Base-by-base conservation (phyloP, 306 rosid genomes). In the Cucurbita moschata region DNA sequence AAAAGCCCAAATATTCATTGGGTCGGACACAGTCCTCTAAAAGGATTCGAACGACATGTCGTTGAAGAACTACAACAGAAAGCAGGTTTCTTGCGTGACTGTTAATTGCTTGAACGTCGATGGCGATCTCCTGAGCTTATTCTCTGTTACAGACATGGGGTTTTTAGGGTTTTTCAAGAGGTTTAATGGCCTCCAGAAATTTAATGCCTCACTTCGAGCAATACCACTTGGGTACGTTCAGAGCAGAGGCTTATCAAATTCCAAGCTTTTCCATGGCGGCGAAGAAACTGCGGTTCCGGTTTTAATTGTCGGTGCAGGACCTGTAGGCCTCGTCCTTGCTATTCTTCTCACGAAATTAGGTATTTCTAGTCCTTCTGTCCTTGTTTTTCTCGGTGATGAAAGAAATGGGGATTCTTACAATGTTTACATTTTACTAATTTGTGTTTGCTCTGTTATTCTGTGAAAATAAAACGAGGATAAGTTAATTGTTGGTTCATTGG, bases 281-380 rank as follows among this genome's bases (percentile, higher is more conserved):
- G 79, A 82, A 21, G 82, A 84, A 79, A 54, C 77, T 12, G 80
- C 83, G 80, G 85, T 86, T 84, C 97, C 96, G 15, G 95, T 92
- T 83, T 82, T 92, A 63, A 88, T 92, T 15, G 82, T 89, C 46
- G 97, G 96, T 23, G 95, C 97, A 38, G 96, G 96, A 62, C 96
- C 97, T 74, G 97, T 89, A 58, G 96, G 97, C 79, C 96, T 92
- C 59, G 89, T 86, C 76, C 95, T 89, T 72, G 84, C 97, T 44
- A 86, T 85, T 74, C 96, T 92, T 78, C 85, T 89, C 68, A 86
- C 89, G 13, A 92, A 85, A 81, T 81, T 92, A 80, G 97, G 97
- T 92, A 80, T n/a, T 19, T 46, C 18, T 43, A 52, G 38, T 77
- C 3, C 55, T 46, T 55, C 75, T 53, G 13, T 40, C 51, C 71